These are phyloP conservation scores for Urtica urens DNA, from an alignment of 306 rosid genomes.

Conservation along the genomic window DNA sequence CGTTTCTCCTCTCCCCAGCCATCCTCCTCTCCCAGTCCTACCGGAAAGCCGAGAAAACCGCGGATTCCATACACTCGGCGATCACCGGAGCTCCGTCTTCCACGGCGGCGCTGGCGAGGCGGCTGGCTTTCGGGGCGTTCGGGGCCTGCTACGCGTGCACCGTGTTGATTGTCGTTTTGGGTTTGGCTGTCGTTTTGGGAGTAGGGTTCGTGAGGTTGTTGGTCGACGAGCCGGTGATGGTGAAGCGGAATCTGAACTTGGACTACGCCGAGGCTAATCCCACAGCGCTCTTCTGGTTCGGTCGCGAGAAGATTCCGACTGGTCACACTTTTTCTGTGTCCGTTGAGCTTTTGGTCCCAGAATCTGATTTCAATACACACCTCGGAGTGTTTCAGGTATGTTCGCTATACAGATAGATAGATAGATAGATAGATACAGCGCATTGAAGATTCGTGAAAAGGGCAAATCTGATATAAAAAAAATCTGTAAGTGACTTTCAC, in stretches of 20 bases:
- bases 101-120: constrained; percentile 23
- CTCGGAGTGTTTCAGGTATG: constrained; percentile 81
- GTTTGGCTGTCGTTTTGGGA: constrained; percentile 36
- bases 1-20: constrained; percentile 31
- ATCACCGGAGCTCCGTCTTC: constrained; percentile 22
- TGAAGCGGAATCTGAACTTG: constrained; percentile 41
- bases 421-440: too few relatives aligned
- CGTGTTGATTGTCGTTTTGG: constrained; percentile 30
- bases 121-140: constrained; percentile 35
- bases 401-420: too few relatives aligned
- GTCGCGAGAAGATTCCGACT: constrained; percentile 40
- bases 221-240: constrained; percentile 58
- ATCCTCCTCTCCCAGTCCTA: constrained; percentile 29
- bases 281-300: constrained; percentile 28
- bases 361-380: constrained; percentile 59
- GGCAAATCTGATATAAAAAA: too few relatives aligned
- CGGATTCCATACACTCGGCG: constrained; percentile 27
- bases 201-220: constrained; percentile 37
- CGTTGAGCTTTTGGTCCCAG: constrained; percentile 60
- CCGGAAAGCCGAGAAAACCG: constrained; percentile 31
- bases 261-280: constrained; percentile 64
- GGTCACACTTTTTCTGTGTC: constrained; percentile 52
- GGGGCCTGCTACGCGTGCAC: constrained; percentile 46
- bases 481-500: too few relatives aligned
- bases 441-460: too few relatives aligned